phyloP scores from a whole-genome alignment of 768 basidiomycete genomes.

The Cystofilobasidium bisporidii region DNA sequence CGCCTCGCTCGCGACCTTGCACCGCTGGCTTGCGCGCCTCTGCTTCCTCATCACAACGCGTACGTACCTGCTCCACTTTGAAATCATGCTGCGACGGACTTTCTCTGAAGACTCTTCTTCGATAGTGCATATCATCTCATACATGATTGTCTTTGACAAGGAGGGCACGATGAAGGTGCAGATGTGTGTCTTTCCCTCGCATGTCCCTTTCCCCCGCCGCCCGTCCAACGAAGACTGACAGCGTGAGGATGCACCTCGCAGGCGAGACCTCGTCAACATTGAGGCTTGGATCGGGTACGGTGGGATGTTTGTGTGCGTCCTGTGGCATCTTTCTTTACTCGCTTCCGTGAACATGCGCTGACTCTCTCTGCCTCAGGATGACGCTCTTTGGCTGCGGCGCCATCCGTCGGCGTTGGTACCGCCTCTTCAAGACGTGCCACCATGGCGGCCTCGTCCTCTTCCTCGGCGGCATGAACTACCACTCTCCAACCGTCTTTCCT shows the following conservation, averaged over 20 bases:
- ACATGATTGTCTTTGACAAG: slow-evolving; percentile 22
- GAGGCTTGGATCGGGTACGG: slow-evolving; percentile 28
- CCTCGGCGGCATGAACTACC: slow-evolving; percentile 29
- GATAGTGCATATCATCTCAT: slow-evolving; percentile 31
- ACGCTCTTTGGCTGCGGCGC: slow-evolving; percentile 25
- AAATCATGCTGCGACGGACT: no score
- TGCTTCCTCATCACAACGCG: slow-evolving; percentile 30
- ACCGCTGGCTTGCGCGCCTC: slow-evolving; percentile 32
- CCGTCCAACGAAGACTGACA: no score
- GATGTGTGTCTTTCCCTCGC: not conserved
- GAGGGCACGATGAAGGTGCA: not conserved
- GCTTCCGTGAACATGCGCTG: no score
- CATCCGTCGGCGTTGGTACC: slow-evolving; percentile 29
- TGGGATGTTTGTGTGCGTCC: slow-evolving; percentile 2
- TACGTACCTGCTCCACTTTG: no score
- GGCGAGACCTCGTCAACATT: slow-evolving; percentile 25
- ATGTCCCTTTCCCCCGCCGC: no score
- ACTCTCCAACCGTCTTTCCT: slow-evolving; percentile 27
- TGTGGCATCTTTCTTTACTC: no score
- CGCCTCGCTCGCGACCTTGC: slow-evolving; percentile 30
- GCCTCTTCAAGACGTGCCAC: slow-evolving; percentile 32
- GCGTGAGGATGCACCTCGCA: no score
- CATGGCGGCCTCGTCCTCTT: slow-evolving; percentile 32
- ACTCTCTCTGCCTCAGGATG: slow-evolving; percentile 11
- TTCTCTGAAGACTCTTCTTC: no score